phyloP scores from a whole-genome alignment of 1,284 basidiomycete species.

The Agroathelia rolfsii region DNA sequence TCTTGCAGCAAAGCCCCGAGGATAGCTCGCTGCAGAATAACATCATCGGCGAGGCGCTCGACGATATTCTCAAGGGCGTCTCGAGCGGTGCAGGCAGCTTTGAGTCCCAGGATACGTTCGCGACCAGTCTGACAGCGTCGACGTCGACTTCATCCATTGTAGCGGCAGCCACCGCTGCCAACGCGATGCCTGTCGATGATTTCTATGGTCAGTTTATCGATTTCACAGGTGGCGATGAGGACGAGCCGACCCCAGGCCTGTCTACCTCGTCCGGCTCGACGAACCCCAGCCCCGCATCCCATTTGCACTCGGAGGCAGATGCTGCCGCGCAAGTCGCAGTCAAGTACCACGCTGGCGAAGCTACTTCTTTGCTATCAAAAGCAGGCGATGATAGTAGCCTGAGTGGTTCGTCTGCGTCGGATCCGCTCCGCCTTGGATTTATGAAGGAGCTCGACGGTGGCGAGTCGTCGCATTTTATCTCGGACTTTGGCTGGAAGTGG shows the following conservation, averaged over 20 bases:
- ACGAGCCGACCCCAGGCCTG: conserved; percentile 62
- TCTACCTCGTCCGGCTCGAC: conserved; percentile 59
- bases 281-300: conserved; percentile 67
- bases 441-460: conserved; percentile 69
- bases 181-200: conserved; percentile 25
- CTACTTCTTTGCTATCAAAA: conserved; percentile 16
- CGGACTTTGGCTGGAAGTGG: conserved; percentile 63
- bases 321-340: conserved; percentile 26
- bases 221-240: conserved; percentile 54
- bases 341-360: too few species aligned
- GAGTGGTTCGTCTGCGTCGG: conserved; percentile 33
- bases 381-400: conserved; percentile 30
- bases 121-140: conserved; percentile 24
- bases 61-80: conserved; percentile 53
- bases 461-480: conserved; percentile 59
- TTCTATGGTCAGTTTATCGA: conserved; percentile 34
- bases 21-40: conserved; percentile 37
- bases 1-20: conserved; percentile 34
- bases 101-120: conserved; percentile 28
- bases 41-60: conserved; percentile 51
- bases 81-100: conserved; percentile 35
- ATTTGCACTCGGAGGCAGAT: conserved; percentile 44
- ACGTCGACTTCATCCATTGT: conserved; percentile 18
- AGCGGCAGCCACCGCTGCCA: conserved; percentile 23
- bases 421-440: conserved; percentile 46